Conservation (phyloP, 2,329 filamentous ascomycete genomes). For the Scytalidium sp. region DNA sequence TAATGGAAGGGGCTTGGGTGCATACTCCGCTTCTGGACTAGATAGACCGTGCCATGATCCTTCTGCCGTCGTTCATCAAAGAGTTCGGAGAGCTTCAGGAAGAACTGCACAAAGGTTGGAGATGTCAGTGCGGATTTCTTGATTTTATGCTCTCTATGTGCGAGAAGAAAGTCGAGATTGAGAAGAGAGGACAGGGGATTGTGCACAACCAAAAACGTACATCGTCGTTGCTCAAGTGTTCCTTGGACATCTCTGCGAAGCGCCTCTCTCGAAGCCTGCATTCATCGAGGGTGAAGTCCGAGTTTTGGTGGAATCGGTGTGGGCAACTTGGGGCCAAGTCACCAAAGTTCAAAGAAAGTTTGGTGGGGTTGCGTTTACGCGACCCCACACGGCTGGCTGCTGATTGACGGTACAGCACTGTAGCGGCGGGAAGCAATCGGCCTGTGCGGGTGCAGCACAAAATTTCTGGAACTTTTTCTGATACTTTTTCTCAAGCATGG, state of each 20-base stretch:
- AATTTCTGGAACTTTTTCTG: neutral
- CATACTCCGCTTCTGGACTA: constrained; percentile 75
- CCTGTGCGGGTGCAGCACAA: neutral
- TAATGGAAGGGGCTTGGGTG: constrained; percentile 1
- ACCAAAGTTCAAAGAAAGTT: no score
- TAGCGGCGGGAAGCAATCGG: neutral
- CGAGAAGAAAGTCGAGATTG: neutral
- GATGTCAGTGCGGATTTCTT: constrained; percentile 16
- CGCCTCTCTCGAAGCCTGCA: neutral
- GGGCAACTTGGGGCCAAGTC: neutral
- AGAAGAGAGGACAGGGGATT: neutral
- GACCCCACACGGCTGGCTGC: no score
- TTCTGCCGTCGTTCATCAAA: constrained; percentile 65
- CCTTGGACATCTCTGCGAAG: constrained; percentile 38
- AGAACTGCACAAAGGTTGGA: constrained; percentile 76
- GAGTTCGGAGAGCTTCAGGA: constrained; percentile 63
- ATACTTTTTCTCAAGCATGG: neutral
- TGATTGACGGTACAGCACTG: neutral
- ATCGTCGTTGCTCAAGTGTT: constrained; percentile 60
- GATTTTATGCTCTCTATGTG: constrained; percentile 1
- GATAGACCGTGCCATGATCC: constrained; percentile 69
- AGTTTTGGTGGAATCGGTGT: neutral
- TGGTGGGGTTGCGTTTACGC: neutral
- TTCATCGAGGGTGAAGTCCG: constrained; percentile 3
- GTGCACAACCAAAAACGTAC: constrained; percentile 32